A percentile compares a stretch with the other conserved stretches of the same genome.
Conservation (phyloP, 176 grass and related monocot genomes). For the Alopecurus myosuroides region DNA sequence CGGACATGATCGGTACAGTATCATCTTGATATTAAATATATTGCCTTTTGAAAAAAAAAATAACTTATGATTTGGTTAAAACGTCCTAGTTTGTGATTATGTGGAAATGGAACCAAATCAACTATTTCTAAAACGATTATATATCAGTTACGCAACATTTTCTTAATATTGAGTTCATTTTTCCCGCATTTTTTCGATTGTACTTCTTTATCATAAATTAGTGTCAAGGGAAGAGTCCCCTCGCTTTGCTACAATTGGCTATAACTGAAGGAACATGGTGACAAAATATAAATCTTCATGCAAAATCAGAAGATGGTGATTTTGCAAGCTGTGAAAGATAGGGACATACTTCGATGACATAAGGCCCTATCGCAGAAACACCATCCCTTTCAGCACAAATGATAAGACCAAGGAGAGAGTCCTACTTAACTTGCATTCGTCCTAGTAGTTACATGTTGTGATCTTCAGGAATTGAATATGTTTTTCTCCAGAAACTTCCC, state of each 20-base stretch:
- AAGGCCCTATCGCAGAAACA: background rate
- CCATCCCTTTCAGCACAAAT: constrained; percentile 21
- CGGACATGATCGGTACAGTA: too few relatives aligned
- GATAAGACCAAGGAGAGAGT: constrained; percentile 31
- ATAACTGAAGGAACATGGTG: background rate
- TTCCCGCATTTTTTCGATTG: too few relatives aligned
- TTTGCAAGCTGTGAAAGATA: constrained; percentile 24
- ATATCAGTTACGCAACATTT: background rate
- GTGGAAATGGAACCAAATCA: background rate
- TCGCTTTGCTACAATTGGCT: background rate
- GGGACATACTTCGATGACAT: background rate
- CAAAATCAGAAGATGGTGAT: background rate
- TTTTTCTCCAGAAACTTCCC: background rate
- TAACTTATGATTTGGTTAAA: background rate
- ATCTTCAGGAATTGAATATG: background rate
- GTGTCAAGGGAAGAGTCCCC: background rate
- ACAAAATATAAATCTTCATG: background rate
- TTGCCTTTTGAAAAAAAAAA: too few relatives aligned
- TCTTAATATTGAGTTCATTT: too few relatives aligned
- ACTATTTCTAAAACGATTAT: background rate
- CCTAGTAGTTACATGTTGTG: background rate
- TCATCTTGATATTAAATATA: too few relatives aligned
- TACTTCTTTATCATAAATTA: too few relatives aligned
- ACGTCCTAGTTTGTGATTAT: background rate
- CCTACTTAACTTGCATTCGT: background rate